phyloP scores from a whole-genome alignment of 768 basidiomycete species.

The Phaffia tasmanica region DNA sequence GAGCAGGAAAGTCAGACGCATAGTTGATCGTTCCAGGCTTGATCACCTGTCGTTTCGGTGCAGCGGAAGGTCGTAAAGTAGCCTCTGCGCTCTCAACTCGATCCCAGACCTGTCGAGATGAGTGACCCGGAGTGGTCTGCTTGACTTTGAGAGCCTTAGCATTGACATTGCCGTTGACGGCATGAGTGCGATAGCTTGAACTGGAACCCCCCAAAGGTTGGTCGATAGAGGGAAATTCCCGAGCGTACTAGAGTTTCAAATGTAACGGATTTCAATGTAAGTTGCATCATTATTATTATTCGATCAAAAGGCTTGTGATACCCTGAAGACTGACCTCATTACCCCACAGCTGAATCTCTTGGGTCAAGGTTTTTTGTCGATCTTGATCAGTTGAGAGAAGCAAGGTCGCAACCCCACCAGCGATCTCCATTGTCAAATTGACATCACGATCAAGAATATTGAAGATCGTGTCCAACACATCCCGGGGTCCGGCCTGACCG shows the following conservation, averaged over 20 bases:
- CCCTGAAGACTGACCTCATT: constrained; percentile 1
- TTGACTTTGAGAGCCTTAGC: constrained; percentile 78
- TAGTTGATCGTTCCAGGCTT: constrained; percentile 27
- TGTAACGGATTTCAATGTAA: too few relatives aligned
- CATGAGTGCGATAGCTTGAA: constrained; percentile 44
- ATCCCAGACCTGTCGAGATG: constrained; percentile 66
- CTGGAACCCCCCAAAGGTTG: constrained; percentile 10
- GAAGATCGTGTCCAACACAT: constrained; percentile 82
- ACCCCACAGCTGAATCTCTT: constrained; percentile 1
- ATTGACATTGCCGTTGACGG: constrained; percentile 56
- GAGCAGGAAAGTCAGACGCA: constrained; percentile 37
- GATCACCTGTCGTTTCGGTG: constrained; percentile 18
- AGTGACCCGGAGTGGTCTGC: constrained; percentile 49
- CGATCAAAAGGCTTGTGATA: not conserved
- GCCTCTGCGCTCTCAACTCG: constrained; percentile 62
- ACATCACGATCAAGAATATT: constrained; percentile 56
- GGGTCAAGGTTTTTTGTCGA: constrained; percentile 53
- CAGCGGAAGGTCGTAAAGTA: constrained; percentile 39
- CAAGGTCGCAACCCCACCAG: constrained; percentile 50
- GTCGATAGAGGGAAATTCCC: constrained; percentile 60
- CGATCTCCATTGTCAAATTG: constrained; percentile 53
- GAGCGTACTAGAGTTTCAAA: constrained; percentile 29
- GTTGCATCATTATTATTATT: too few relatives aligned
- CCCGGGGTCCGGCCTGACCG: constrained; percentile 67
- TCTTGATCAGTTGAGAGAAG: constrained; percentile 52